Conservation (phyloP, 805 yeast species). For the Ogataea wickerhamii region DNA sequence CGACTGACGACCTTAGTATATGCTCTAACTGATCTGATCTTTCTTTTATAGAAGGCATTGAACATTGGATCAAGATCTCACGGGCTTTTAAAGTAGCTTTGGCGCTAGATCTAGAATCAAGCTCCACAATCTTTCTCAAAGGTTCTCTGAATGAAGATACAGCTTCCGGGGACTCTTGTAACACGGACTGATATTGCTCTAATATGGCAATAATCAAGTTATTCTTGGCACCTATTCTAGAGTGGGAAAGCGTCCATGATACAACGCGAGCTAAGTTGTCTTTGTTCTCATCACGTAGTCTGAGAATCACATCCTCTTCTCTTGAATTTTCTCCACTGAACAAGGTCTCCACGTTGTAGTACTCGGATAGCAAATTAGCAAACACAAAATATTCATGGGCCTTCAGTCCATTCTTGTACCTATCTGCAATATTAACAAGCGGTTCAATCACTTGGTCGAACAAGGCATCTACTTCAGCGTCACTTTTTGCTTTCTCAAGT, state of each 20-base stretch:
- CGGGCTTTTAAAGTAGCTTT: constrained; percentile 94
- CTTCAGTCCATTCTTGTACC: constrained; percentile 70
- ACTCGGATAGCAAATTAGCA: constrained; percentile 64
- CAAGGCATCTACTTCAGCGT: constrained; percentile 45
- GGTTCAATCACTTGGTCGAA: constrained; percentile 67
- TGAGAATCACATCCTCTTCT: constrained; percentile 86
- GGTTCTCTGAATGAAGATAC: constrained; percentile 65
- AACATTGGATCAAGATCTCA: constrained; percentile 93
- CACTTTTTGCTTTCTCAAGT: constrained; percentile 56
- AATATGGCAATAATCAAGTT: constrained; percentile 83
- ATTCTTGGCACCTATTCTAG: constrained; percentile 91
- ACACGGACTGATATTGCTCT: constrained; percentile 73
- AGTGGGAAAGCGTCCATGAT: constrained; percentile 74
- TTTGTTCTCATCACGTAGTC: constrained; percentile 83
- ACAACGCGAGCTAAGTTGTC: constrained; percentile 73
- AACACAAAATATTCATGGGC: constrained; percentile 82
- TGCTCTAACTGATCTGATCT: constrained; percentile 97
- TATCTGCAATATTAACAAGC: constrained; percentile 61
- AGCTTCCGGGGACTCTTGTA: constrained; percentile 67
- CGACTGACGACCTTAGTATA: constrained; percentile 86
- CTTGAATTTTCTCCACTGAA: constrained; percentile 74
- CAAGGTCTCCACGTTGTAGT: constrained; percentile 70
- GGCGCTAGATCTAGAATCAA: constrained; percentile 86
- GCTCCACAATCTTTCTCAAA: constrained; percentile 75
- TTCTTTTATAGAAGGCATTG: constrained; percentile 93